phyloP scores from a whole-genome alignment of 2,329 filamentous ascomycete species.

The Pestalotiopsis sp. region DNA sequence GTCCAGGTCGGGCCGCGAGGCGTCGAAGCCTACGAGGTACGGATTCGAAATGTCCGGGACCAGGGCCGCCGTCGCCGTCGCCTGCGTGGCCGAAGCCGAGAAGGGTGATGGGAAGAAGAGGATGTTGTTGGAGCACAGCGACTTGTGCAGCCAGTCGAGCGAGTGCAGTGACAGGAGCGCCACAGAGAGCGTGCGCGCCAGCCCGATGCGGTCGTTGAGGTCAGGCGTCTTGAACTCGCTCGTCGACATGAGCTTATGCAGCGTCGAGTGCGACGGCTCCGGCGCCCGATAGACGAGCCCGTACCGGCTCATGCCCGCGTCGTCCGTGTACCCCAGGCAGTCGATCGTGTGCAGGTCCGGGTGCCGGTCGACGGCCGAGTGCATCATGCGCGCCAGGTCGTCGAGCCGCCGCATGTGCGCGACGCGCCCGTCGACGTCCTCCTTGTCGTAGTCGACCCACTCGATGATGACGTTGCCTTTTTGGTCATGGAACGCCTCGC shows the following conservation, averaged over 20 bases:
- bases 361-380: slow-evolving; percentile 42
- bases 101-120: slow-evolving; percentile 43
- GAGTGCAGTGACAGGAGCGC: slow-evolving; percentile 52
- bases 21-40: slow-evolving; percentile 41
- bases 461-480: slow-evolving; percentile 40
- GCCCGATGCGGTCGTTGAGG: slow-evolving; percentile 41
- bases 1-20: slow-evolving; percentile 36
- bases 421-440: slow-evolving; percentile 41
- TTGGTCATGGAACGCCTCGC: slow-evolving; percentile 30
- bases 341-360: slow-evolving; percentile 48
- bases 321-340: slow-evolving; percentile 48
- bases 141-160: slow-evolving; percentile 53
- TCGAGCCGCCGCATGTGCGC: slow-evolving; percentile 44
- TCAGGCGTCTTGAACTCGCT: slow-evolving; percentile 43
- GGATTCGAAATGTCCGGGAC: slow-evolving; percentile 40
- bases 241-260: slow-evolving; percentile 39
- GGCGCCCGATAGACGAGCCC: slow-evolving; percentile 44
- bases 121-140: slow-evolving; percentile 39
- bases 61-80: slow-evolving; percentile 22
- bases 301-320: slow-evolving; percentile 37
- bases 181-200: slow-evolving; percentile 43
- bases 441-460: slow-evolving; percentile 45
- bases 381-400: slow-evolving; percentile 48
- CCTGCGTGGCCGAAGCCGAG: slow-evolving; percentile 25
- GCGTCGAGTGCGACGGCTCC: slow-evolving; percentile 35